Percentiles rank a stretch among this genome's conserved stretches.
Evolutionary conservation across 31 red algal genomes (phyloP).

Genomic region (Asparagopsis taxiformis): DNA sequence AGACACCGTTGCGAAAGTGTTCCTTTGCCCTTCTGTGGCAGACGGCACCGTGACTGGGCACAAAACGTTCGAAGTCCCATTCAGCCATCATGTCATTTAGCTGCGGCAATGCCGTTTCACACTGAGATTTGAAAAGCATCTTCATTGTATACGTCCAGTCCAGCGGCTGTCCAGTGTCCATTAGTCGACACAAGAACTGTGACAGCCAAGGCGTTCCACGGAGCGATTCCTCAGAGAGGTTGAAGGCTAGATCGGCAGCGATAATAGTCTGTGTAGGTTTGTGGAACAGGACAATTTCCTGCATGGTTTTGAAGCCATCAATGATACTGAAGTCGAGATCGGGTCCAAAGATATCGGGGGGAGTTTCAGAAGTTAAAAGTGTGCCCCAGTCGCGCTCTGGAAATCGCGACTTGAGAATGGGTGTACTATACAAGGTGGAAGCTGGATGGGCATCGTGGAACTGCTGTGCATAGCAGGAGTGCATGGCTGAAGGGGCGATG

Average conservation of each 20-base stretch:
- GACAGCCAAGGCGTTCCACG: too few species aligned
- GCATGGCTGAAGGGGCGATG: constrained; percentile 16
- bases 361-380: background rate
- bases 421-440: constrained; percentile 11
- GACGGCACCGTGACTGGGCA: constrained; percentile 8
- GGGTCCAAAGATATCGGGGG: background rate
- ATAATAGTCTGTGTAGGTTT: too few species aligned
- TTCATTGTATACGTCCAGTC: constrained; percentile 7
- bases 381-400: constrained; percentile 27
- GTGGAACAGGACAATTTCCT: constrained; percentile 9
- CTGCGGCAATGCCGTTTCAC: constrained; percentile 6
- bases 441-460: constrained; percentile 3
- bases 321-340: background rate
- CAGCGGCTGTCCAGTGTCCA: background rate
- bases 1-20: too few species aligned
- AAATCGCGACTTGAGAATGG: background rate
- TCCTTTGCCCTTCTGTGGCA: constrained; percentile 1
- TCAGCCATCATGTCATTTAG: background rate
- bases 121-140: background rate
- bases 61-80: constrained; percentile 19
- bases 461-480: constrained; percentile 2
- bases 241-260: too few species aligned
- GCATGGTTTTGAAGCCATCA: background rate
- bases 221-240: too few species aligned
- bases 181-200: too few species aligned